Evolutionary conservation across 768 basidiomycete genomes (phyloP), one percentile per base, ranked within the genome.

Genomic region (Lentinula sp.): DNA sequence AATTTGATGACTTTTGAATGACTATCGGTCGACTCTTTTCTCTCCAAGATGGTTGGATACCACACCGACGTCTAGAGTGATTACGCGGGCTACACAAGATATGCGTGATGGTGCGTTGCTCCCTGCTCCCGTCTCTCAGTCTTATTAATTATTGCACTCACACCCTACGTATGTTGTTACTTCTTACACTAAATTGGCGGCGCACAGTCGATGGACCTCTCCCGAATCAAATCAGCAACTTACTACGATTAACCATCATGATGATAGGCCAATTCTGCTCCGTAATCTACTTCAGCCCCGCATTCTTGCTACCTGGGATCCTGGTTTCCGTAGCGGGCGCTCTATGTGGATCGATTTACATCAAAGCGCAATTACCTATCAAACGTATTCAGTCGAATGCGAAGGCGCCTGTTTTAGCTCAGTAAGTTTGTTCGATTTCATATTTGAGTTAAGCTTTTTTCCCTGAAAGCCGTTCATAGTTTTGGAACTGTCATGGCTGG

Each of bases 61-160:
- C 37, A 81, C 80, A 1, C 78, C 79, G 9, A 70, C 72, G 1
- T 74, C 77, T 23, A 81, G 88, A 4, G 81, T 91, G 55, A 82
- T 88, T 45, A 74, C 85, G 33, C 79, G 87, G 54, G 84, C 83
- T 68, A 89, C 87, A 1, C 82, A 86, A 58, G 88, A 90, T 67
- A 86, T 88, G 20, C 74, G 81, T 48, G 67, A 72, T 61, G 73
- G 70, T 73, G 66, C 37, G 68, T n/a, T n/a, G n/a, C n/a, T n/a
- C n/a, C n/a, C n/a, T n/a, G n/a, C n/a, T n/a, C n/a, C n/a, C n/a
- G n/a, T n/a, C n/a, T n/a, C n/a, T n/a, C n/a, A n/a, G n/a, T n/a
- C n/a, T n/a, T n/a, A n/a, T n/a, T n/a, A n/a, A n/a, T n/a, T n/a
- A n/a, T n/a, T n/a, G n/a, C n/a, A n/a, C n/a, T n/a, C n/a, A n/a